These are phyloP conservation scores for Lycium ferocissimum DNA, from an alignment of 257 asterid genomes.

Conservation along the genomic window DNA sequence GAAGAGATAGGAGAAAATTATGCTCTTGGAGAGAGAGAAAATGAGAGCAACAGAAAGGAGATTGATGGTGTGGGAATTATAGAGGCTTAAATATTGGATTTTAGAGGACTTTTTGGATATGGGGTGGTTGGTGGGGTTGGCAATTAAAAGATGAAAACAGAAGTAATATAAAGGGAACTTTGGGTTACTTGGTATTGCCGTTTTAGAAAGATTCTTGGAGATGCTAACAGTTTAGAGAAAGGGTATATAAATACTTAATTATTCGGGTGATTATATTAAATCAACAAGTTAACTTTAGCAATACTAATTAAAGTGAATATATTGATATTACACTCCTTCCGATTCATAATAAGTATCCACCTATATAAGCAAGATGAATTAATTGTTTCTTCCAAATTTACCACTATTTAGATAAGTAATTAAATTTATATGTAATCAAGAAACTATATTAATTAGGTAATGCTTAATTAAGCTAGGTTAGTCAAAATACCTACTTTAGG, in stretches of 20 bases:
- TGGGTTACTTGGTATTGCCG: conserved; percentile 29
- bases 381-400: no score
- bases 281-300: neutral
- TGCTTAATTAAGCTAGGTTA: no score
- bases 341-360: no score
- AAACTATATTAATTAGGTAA: no score
- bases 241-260: neutral
- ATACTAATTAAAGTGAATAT: no score
- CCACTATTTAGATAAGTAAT: no score
- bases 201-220: conserved; percentile 23
- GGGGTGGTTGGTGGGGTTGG: neutral
- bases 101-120: neutral
- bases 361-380: no score
- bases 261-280: neutral
- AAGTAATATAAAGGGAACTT: conserved; percentile 6
- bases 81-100: neutral
- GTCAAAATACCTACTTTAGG: no score
- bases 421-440: no score
- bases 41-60: conserved; percentile 14
- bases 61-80: conserved; percentile 21
- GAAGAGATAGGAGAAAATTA: conserved; percentile 2
- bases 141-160: neutral
- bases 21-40: conserved; percentile 1
- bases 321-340: no score
- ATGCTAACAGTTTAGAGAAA: neutral